phyloP scores from a whole-genome alignment of 306 rosid genomes.

The Vigna angularis region DNA sequence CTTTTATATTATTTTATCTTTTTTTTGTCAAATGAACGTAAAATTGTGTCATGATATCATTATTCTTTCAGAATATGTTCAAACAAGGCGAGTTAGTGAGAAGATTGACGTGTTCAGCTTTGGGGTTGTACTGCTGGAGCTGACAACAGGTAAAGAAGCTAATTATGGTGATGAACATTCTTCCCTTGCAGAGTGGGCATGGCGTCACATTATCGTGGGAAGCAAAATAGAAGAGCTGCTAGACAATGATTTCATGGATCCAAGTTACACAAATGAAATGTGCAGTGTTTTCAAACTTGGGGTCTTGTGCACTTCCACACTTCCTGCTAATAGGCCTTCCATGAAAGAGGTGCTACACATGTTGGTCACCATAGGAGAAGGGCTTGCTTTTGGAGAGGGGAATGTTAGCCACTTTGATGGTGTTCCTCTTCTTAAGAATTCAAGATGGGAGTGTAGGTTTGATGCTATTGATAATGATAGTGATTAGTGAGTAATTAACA shows the following conservation, averaged over 20 bases:
- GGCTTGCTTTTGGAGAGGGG: conserved; percentile 35
- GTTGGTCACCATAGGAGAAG: conserved; percentile 47
- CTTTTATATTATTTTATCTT: no score
- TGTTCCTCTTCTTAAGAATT: conserved; percentile 67
- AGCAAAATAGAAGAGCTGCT: conserved; percentile 54
- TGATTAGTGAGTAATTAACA: neutral
- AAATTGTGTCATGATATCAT: fast-evolving
- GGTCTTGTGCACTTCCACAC: conserved; percentile 57
- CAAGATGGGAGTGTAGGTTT: conserved; percentile 43
- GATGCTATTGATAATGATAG: conserved; percentile 31
- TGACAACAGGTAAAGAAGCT: conserved; percentile 75
- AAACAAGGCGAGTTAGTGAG: conserved; percentile 64
- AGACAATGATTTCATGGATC: conserved; percentile 64
- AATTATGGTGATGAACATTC: conserved; percentile 63
- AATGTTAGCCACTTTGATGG: conserved; percentile 26
- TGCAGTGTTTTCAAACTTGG: conserved; percentile 70
- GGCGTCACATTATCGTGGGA: conserved; percentile 52
- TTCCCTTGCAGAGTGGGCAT: conserved; percentile 76
- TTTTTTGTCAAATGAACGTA: no score
- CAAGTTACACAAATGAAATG: conserved; percentile 61
- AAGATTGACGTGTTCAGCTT: conserved; percentile 85
- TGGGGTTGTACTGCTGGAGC: conserved; percentile 78
- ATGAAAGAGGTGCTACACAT: conserved; percentile 68
- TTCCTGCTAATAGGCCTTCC: conserved; percentile 69
- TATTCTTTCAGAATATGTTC: conserved; percentile 60